Percentiles rank a stretch among this genome's conserved stretches.
phyloP scores from a whole-genome alignment of 2,329 filamentous ascomycete species.

The Trichoderma sp. region DNA sequence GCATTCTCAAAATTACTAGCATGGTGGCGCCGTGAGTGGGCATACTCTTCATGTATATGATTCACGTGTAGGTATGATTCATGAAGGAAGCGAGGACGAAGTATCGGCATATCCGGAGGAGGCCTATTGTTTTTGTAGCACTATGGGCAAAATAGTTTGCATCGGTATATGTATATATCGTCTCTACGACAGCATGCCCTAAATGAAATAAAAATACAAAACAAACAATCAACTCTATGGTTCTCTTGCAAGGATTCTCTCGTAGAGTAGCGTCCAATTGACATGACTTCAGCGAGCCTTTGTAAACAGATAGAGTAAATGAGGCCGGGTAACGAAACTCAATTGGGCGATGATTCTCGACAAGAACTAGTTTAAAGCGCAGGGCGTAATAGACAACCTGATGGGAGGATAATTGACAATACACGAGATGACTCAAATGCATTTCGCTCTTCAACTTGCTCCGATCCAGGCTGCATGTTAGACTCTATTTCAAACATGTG shows the following conservation, averaged over 20 bases:
- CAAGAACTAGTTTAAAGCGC: accelerated
- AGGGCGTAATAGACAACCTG: no score
- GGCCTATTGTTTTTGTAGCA: not conserved
- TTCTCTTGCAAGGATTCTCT: not conserved
- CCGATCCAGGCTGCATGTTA: not conserved
- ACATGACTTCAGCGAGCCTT: no score
- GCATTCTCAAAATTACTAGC: not conserved
- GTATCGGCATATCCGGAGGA: not conserved
- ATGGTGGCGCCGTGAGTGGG: not conserved
- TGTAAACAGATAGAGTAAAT: no score
- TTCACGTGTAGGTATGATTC: not conserved
- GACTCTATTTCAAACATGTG: not conserved
- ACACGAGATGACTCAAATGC: not conserved
- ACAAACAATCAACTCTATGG: not conserved
- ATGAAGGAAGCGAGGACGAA: not conserved
- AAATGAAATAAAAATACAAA: not conserved
- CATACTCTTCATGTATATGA: not conserved
- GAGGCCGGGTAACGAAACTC: no score
- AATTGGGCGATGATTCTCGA: no score
- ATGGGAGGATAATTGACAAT: not conserved
- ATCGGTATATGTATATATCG: not conserved
- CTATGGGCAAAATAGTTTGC: not conserved
- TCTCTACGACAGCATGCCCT: not conserved
- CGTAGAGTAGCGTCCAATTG: not conserved
- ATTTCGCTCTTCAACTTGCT: not conserved